Percentiles rank a stretch among this genome's conserved stretches.
phyloP scores from a whole-genome alignment of 805 yeast genomes.

The Barnettozyma botsteinii region DNA sequence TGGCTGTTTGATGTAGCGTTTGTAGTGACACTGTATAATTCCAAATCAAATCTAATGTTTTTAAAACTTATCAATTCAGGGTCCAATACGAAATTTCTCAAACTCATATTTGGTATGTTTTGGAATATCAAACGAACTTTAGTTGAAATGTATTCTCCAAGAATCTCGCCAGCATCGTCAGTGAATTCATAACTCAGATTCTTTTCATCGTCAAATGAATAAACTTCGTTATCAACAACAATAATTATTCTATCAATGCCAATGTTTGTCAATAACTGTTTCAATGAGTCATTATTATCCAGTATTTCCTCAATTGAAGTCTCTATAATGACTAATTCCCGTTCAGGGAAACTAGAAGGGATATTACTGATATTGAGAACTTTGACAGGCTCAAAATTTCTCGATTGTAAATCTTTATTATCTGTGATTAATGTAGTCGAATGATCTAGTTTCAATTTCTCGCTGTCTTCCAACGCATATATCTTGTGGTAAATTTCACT shows the following conservation, averaged over 20 bases:
- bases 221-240: background rate
- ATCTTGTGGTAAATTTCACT: too few species aligned
- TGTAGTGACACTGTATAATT: background rate
- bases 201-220: background rate
- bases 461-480: too few species aligned
- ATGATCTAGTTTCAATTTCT: too few species aligned
- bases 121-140: background rate
- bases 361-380: too few species aligned
- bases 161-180: too few species aligned
- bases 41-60: conserved; percentile 1
- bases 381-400: too few species aligned
- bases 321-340: background rate
- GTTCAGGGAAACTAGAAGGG: too few species aligned
- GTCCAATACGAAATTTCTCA: background rate
- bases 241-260: background rate
- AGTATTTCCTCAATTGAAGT: background rate
- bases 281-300: too few species aligned
- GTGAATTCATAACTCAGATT: background rate
- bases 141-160: background rate
- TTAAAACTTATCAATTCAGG: background rate
- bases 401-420: too few species aligned
- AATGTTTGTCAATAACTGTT: too few species aligned
- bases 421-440: too few species aligned
- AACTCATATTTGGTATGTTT: background rate
- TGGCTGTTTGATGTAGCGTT: background rate